Conservation (phyloP, 2,329 filamentous ascomycete genomes). For the Dactylellina leptospora region DNA sequence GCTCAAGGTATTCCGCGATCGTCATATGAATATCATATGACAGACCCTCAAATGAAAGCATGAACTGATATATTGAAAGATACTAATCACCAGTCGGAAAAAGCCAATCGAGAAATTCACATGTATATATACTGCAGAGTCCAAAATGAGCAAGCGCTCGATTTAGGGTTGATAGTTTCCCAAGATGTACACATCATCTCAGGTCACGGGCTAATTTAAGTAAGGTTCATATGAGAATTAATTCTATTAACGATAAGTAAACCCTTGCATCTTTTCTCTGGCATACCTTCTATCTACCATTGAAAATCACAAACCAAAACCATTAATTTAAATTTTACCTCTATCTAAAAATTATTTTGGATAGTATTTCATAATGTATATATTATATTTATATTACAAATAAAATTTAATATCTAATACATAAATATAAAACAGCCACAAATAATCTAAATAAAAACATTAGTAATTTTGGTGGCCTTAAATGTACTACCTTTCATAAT, state of each 20-base stretch:
- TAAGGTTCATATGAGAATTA: too few relatives aligned
- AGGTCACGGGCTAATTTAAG: too few relatives aligned
- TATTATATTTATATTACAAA: not conserved
- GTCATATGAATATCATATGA: not conserved
- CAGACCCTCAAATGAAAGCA: not conserved
- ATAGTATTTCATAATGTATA: not conserved
- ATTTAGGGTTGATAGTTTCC: too few relatives aligned
- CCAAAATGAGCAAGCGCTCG: too few relatives aligned
- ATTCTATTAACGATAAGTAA: too few relatives aligned
- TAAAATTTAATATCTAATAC: not conserved
- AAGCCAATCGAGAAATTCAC: too few relatives aligned
- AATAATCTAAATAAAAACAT: not conserved
- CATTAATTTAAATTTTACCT: not conserved
- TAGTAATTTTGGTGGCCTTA: not conserved
- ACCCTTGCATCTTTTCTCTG: too few relatives aligned
- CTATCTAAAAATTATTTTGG: not conserved
- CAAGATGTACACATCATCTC: too few relatives aligned
- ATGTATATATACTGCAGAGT: too few relatives aligned
- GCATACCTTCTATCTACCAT: too few relatives aligned
- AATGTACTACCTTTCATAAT: not conserved
- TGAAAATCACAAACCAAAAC: not conserved
- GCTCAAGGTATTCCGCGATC: not conserved
- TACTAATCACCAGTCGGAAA: too few relatives aligned
- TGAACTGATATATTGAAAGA: too few relatives aligned
- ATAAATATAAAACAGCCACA: not conserved